Conservation (phyloP, 306 rosid genomes). For the peach (Prunus persica) region Prunus_persica_NCBIv2 NC_034015.1:9793501-9794000, state of each 20-base stretch:
- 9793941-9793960: neutral
- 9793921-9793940: neutral
- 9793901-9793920: neutral
- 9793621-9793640: neutral
- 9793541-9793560: slow-evolving; percentile 5
- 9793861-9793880: neutral
- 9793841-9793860: neutral
- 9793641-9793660: neutral
- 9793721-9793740: neutral
- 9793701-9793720: neutral
- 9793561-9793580: neutral
- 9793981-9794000: neutral
- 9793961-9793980: neutral
- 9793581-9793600: neutral
- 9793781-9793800: neutral
- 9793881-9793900: no score
- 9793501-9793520: slow-evolving; percentile 77
- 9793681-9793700: neutral
- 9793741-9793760: neutral
- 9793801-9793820: neutral
- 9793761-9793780: neutral
- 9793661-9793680: neutral
- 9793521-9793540: slow-evolving; percentile 50
- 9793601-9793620: slow-evolving; percentile 19
- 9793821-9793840: neutral